A percentile compares a stretch with the other conserved stretches of the same genome.
Evolutionary conservation across 768 basidiomycete genomes (phyloP).

Genomic region (Auricularia auricula-judae): DNA sequence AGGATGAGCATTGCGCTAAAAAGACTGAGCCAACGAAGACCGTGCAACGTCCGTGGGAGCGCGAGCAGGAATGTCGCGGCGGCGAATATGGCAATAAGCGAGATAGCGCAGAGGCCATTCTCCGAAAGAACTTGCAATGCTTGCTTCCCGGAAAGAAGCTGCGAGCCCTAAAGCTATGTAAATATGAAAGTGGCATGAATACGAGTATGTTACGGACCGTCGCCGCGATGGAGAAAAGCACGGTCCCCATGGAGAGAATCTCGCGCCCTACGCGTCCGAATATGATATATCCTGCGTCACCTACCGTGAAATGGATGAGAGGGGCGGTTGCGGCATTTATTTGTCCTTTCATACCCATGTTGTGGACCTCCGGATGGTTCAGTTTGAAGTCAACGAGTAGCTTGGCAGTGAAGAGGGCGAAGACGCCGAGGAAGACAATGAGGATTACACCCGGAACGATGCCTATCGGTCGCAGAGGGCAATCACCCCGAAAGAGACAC

Average conservation of each 20-base stretch:
- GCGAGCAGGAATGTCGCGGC: slow-evolving; percentile 30
- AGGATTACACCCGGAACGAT: slow-evolving; percentile 41
- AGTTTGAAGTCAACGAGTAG: slow-evolving; percentile 46
- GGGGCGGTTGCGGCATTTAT: background rate
- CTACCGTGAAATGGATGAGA: slow-evolving; percentile 17
- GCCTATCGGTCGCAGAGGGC: slow-evolving; percentile 19
- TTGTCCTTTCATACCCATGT: slow-evolving; percentile 27
- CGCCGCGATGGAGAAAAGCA: slow-evolving; percentile 41
- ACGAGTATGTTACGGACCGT: slow-evolving; percentile 24
- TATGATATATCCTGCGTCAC: slow-evolving; percentile 40
- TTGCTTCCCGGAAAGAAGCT: slow-evolving; percentile 40
- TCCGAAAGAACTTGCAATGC: slow-evolving; percentile 38
- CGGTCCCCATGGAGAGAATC: slow-evolving; percentile 32
- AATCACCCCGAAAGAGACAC: too few species aligned
- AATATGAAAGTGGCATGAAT: slow-evolving; percentile 3
- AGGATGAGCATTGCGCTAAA: slow-evolving; percentile 31
- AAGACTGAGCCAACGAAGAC: slow-evolving; percentile 36
- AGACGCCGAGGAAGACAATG: slow-evolving; percentile 41
- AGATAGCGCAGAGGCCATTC: slow-evolving; percentile 35
- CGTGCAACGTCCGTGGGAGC: slow-evolving; percentile 36
- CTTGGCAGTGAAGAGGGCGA: slow-evolving; percentile 41
- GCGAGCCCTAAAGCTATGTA: slow-evolving; percentile 27
- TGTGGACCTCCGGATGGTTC: slow-evolving; percentile 43
- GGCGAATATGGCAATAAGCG: slow-evolving; percentile 36
- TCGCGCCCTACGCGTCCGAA: slow-evolving; percentile 39